A percentile compares a stretch with the other conserved stretches of the same genome.
Evolutionary conservation across 129 eudicot genomes (phyloP).

Genomic region (Erigeron canadensis): DNA sequence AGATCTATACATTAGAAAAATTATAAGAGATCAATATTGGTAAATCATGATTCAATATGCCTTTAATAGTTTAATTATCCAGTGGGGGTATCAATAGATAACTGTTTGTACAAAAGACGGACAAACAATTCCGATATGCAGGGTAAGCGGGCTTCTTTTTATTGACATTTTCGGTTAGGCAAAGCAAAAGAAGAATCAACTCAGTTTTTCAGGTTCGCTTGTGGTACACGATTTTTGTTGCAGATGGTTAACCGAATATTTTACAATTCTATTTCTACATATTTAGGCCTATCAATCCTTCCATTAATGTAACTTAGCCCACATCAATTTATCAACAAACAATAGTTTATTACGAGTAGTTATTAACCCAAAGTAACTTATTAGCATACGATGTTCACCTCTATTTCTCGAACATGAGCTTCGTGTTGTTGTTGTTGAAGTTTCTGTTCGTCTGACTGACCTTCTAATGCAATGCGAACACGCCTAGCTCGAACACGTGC

Average conservation of each 20-base stretch:
- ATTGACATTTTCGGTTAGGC: background rate
- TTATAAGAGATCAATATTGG: background rate
- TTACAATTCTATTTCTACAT: background rate
- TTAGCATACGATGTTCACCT: constrained; percentile 38
- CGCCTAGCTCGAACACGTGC: constrained; percentile 98
- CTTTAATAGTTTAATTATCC: constrained; percentile 5
- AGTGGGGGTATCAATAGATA: background rate
- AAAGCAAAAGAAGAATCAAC: background rate
- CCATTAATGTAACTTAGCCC: too few relatives aligned
- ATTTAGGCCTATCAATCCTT: background rate
- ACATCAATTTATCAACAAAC: background rate
- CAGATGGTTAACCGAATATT: background rate
- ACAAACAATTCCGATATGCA: too few relatives aligned
- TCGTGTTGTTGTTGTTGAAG: constrained; percentile 79
- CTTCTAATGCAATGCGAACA: constrained; percentile 77
- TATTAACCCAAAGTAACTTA: background rate
- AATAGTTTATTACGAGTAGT: too few relatives aligned
- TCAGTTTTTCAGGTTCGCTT: background rate
- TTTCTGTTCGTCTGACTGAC: constrained; percentile 63
- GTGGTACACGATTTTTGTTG: background rate
- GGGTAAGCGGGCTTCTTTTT: background rate
- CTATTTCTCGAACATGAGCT: constrained; percentile 85
- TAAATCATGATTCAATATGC: background rate
- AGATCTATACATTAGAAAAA: background rate
- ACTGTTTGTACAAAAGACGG: background rate